Conservation (phyloP, 2,329 filamentous ascomycete species). For the Aureobasidium sp. region DNA sequence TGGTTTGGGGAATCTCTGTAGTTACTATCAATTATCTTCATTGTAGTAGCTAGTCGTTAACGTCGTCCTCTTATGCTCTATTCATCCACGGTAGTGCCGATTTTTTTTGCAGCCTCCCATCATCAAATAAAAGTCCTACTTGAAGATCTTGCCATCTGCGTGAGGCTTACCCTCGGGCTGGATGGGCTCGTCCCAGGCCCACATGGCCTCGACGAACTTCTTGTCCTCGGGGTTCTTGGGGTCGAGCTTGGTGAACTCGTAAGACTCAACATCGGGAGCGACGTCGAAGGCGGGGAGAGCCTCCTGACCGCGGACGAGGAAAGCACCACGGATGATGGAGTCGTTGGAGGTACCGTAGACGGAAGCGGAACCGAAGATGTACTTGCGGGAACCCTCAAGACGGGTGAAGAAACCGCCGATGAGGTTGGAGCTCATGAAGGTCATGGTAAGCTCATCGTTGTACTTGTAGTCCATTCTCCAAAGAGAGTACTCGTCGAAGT, state of each 20-base stretch:
- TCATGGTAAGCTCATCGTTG: constrained; percentile 92
- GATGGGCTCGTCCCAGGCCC: constrained; percentile 85
- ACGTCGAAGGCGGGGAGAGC: constrained; percentile 83
- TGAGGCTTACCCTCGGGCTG: constrained; percentile 79
- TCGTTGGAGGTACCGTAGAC: constrained; percentile 86
- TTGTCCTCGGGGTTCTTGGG: constrained; percentile 74
- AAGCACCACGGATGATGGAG: constrained; percentile 86
- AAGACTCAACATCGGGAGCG: constrained; percentile 94
- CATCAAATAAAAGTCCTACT: too few species aligned
- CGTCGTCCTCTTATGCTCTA: too few species aligned
- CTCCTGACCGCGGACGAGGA: constrained; percentile 89
- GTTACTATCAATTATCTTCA: too few species aligned
- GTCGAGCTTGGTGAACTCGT: constrained; percentile 95
- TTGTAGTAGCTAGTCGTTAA: too few species aligned
- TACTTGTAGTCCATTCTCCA: constrained; percentile 98
- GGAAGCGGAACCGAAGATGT: constrained; percentile 82
- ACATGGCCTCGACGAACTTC: constrained; percentile 76
- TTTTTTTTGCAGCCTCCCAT: too few species aligned
- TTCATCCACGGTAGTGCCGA: too few species aligned
- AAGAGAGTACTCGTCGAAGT: constrained; percentile 90
- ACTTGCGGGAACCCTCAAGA: constrained; percentile 97
- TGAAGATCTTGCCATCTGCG: constrained; percentile 63
- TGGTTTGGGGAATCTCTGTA: too few species aligned
- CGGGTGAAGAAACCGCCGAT: constrained; percentile 96
- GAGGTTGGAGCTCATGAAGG: constrained; percentile 99